A percentile compares a stretch with the other conserved stretches of the same genome.
These are phyloP conservation scores for Ceratobasidium sp. DNA, from an alignment of 1,284 basidiomycete species.

Conservation along the genomic window DNA sequence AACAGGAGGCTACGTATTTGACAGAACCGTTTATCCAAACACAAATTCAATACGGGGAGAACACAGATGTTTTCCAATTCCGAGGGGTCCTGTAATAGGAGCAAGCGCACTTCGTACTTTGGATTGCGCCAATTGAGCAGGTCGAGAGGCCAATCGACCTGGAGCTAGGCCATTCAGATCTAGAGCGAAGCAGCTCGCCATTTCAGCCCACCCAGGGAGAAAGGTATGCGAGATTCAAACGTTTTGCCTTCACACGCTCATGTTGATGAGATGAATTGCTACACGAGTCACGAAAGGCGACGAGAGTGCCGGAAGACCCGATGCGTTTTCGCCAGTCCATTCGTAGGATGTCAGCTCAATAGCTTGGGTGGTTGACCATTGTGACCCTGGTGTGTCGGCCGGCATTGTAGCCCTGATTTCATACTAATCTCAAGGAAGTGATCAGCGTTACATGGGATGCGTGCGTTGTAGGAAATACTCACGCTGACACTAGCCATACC, in stretches of 20 bases:
- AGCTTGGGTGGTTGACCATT: neutral
- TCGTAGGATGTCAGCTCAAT: slow-evolving; percentile 16
- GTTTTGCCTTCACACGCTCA: slow-evolving; percentile 19
- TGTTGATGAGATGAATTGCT: neutral
- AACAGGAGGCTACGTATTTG: too few species aligned
- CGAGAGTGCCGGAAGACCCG: slow-evolving; percentile 12
- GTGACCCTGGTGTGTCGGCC: neutral
- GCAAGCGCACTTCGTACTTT: too few species aligned
- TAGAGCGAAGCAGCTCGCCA: too few species aligned
- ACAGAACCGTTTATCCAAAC: too few species aligned
- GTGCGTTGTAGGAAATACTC: neutral
- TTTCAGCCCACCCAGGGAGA: too few species aligned
- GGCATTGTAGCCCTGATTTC: slow-evolving; percentile 19
- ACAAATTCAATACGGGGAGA: too few species aligned
- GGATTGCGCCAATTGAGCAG: too few species aligned
- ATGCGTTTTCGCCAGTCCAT: slow-evolving; percentile 18
- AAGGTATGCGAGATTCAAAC: neutral
- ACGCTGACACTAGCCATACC: neutral
- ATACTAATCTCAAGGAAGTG: neutral
- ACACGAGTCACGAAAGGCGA: neutral
- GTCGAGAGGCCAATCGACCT: too few species aligned
- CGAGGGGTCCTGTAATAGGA: too few species aligned
- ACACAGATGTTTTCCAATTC: too few species aligned
- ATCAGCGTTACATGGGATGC: neutral
- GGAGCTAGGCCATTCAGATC: too few species aligned